Base-by-base conservation (phyloP, 2,329 filamentous ascomycete species). In the Rugonectria rugulosa region DNA sequence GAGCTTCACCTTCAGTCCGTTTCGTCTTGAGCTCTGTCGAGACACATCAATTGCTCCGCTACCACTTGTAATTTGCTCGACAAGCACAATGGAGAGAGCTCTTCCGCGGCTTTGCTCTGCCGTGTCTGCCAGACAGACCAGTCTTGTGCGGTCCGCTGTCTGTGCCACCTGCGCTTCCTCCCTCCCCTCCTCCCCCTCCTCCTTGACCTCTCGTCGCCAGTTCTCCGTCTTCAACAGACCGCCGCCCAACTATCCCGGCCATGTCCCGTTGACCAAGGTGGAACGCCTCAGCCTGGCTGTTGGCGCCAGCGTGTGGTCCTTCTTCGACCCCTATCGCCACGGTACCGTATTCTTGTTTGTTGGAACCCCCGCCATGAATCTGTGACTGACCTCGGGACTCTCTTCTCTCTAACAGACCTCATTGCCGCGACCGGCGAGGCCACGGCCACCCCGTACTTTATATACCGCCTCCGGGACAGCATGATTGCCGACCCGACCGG, bases 371-470 rank as follows among this genome's bases (percentile, higher is more conserved):
- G 12, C 15, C 31, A 10, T 10, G 9, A 11, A 32, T 15, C 19
- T 1, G 2, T 15, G 6, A 6, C 23, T 15, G 12, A 37, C 11
- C 5, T 24, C 5, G 15, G 15, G 11, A 43, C 27, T 42, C 29
- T 36, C 49, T 59, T 27, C 50, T 19, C 11, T 19, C 15, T 10
- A 1, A 12, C 68, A 91, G 95, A 99, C 78, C 87, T 99, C 64
- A 96, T 99, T 66, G 95, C 95, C 27, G 86, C 92, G 27, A 85
- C 96, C n/a, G 94, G 93, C 70, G 95, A 99, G 80, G 88, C 93
- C 23, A 98, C 95, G 3, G 92, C 93, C 19, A 92, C 93, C 9
- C 95, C 95, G 11, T 97, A 92, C 82, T 97, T 98, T 79, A 93
- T 97, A 75, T 86, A 91, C 75, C 90, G 91, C 53, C 90, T 99